These are phyloP conservation scores for Neurospora tetrasperma DNA, from an alignment of 495 filamentous ascomycete species.

Conservation along the genomic window DNA sequence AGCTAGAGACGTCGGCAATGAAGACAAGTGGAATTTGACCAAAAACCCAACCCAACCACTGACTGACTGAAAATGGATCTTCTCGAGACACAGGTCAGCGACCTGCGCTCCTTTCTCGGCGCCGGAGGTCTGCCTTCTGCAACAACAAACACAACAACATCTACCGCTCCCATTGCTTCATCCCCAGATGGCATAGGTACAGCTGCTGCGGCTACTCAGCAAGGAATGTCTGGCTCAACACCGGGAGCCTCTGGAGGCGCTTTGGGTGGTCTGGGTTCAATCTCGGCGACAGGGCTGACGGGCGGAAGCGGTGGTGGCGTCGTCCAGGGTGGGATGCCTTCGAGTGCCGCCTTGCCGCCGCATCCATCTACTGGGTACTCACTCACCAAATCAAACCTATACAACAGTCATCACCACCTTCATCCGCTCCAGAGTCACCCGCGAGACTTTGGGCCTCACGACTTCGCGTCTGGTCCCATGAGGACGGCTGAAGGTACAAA, in stretches of 20 bases:
- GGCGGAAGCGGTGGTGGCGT: not conserved
- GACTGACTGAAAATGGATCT: slow-evolving; percentile 33
- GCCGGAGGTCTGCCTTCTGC: slow-evolving; percentile 16
- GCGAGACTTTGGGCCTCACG: not conserved
- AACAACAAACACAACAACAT: not conserved
- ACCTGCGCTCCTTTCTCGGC: slow-evolving; percentile 39
- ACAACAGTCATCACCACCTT: not conserved
- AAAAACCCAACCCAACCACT: not conserved
- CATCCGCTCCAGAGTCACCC: not conserved
- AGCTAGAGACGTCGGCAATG: not conserved
- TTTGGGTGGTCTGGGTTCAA: not conserved
- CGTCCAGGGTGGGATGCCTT: not conserved
- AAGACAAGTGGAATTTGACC: not conserved
- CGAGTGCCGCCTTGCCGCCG: slow-evolving; percentile 1
- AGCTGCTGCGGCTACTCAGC: slow-evolving; percentile 5
- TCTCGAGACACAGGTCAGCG: slow-evolving; percentile 45
- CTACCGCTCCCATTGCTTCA: not conserved
- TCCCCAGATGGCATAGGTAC: not conserved
- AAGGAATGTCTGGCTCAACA: not conserved
- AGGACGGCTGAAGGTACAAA: not conserved
- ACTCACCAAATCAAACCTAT: not conserved
- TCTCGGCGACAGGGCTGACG: not conserved
- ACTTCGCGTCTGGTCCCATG: not conserved
- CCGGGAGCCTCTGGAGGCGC: not conserved
- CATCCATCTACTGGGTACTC: not conserved